phyloP scores from a whole-genome alignment of 345 rosid species.

The Stellera chamaejasme region DNA sequence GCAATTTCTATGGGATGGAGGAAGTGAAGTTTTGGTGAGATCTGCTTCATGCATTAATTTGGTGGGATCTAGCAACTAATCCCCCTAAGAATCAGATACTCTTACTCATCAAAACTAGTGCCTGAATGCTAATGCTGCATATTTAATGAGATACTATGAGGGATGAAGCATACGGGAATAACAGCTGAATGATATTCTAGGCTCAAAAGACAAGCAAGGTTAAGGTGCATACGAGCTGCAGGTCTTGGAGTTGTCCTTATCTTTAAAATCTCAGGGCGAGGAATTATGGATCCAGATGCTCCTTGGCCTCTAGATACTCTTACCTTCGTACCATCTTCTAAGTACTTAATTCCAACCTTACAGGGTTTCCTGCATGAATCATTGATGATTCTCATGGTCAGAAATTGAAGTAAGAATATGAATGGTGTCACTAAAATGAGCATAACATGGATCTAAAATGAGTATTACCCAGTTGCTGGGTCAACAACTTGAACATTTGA shows the following conservation, averaged over 20 bases:
- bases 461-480: conserved; percentile 74
- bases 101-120: no score
- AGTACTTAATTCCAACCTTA: conserved; percentile 70
- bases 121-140: no score
- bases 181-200: background rate
- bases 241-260: conserved; percentile 87
- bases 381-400: background rate
- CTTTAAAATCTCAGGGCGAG: conserved; percentile 93
- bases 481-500: conserved; percentile 95
- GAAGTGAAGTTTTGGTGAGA: no score
- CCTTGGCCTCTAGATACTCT: conserved; percentile 86
- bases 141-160: no score
- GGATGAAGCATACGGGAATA: no score
- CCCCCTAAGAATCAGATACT: no score
- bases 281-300: conserved; percentile 81
- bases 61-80: no score
- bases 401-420: conserved; percentile 3
- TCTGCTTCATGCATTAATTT: no score
- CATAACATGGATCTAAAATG: background rate
- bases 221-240: conserved; percentile 42
- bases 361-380: conserved; percentile 63
- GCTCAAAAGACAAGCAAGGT: conserved; percentile 2
- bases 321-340: conserved; percentile 97
- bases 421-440: background rate
- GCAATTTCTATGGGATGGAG: no score